phyloP scores from a whole-genome alignment of 2,329 filamentous ascomycete genomes.

The Penicillium sp. region DNA sequence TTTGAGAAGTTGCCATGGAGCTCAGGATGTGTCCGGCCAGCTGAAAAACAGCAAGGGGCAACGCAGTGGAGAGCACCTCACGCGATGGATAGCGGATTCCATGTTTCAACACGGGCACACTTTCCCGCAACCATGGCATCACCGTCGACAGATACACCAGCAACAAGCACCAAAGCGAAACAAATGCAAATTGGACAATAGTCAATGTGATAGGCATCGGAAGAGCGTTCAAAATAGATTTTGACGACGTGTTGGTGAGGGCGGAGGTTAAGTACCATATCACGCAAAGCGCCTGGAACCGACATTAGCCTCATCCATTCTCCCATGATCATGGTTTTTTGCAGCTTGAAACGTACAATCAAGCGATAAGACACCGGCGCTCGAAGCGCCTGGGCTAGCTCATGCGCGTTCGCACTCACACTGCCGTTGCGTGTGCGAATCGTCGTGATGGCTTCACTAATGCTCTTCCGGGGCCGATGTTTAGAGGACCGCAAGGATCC shows the following conservation, averaged over 20 bases:
- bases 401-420: constrained; percentile 86
- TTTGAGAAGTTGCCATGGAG: constrained; percentile 87
- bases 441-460: constrained; percentile 78
- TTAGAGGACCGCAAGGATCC: constrained; percentile 35
- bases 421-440: constrained; percentile 77
- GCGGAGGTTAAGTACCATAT: constrained; percentile 95
- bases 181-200: constrained; percentile 86
- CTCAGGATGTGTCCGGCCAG: constrained; percentile 89
- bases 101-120: constrained; percentile 72
- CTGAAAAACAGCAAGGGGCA: constrained; percentile 90
- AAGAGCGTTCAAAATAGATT: constrained; percentile 89
- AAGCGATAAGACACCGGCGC: constrained; percentile 84
- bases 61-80: constrained; percentile 76
- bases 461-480: constrained; percentile 74
- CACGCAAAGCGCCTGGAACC: constrained; percentile 66
- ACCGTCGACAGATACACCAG: constrained; percentile 68
- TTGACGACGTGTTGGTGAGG: constrained; percentile 94
- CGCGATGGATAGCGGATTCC: constrained; percentile 74
- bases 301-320: constrained; percentile 44
- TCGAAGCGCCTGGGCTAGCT: constrained; percentile 83
- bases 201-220: constrained; percentile 88
- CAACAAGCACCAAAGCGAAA: constrained; percentile 78
- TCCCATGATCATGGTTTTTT: neutral
- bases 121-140: constrained; percentile 64
- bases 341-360: constrained; percentile 57